Conservation (phyloP, 495 filamentous ascomycete species). For the Niebla homalea region DNA sequence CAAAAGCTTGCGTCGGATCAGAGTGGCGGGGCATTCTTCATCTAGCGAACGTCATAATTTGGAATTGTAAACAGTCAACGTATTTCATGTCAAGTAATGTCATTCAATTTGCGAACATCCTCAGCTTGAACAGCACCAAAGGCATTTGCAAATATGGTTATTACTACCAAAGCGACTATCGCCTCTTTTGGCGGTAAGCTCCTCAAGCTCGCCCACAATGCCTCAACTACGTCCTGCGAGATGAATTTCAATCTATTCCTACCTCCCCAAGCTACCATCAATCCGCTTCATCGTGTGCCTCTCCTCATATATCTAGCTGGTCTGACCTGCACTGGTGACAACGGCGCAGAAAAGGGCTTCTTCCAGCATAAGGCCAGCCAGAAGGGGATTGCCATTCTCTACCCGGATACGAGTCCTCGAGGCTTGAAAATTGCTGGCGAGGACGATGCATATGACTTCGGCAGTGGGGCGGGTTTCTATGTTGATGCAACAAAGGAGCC, state of each 20-base stretch:
- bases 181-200: constrained; percentile 90
- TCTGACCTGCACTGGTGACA: constrained; percentile 88
- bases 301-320: constrained; percentile 92
- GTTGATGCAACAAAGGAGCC: constrained; percentile 71
- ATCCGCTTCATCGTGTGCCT: constrained; percentile 47
- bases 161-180: constrained; percentile 81
- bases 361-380: constrained; percentile 70
- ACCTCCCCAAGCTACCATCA: constrained; percentile 39
- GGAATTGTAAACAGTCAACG: not conserved
- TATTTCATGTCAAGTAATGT: not conserved
- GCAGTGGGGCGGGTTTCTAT: constrained; percentile 86
- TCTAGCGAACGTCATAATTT: not conserved
- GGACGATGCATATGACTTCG: constrained; percentile 80
- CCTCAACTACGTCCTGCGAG: constrained; percentile 49
- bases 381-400: constrained; percentile 75
- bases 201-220: constrained; percentile 78
- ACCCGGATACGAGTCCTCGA: constrained; percentile 87
- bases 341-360: constrained; percentile 93
- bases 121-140: not conserved
- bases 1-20: no score
- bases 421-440: constrained; percentile 69
- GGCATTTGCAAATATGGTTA: constrained; percentile 41
- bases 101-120: not conserved
- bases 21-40: no score
- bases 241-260: constrained; percentile 60